phyloP scores from a whole-genome alignment of 345 rosid species.

The Euphorbia tirucalli region DNA sequence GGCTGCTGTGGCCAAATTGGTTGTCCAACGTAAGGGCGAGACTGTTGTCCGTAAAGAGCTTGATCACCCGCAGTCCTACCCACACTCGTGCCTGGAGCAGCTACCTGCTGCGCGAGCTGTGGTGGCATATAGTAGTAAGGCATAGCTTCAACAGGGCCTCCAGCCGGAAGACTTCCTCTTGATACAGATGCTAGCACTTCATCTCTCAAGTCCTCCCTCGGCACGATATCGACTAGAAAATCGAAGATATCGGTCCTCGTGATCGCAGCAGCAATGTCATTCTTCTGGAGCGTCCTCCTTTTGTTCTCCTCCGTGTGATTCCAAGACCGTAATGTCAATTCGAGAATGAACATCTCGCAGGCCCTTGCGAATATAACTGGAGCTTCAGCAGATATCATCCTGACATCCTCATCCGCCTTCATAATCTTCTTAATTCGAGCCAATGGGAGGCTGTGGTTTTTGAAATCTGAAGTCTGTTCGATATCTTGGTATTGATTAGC shows the following conservation, averaged over 20 bases:
- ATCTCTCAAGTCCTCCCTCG: conserved; percentile 39
- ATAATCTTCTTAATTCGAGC: conserved; percentile 45
- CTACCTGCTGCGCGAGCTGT: no score
- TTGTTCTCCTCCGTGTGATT: conserved; percentile 46
- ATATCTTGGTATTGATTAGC: conserved; percentile 35
- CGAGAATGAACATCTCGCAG: conserved; percentile 44
- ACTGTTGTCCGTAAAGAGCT: conserved; percentile 29
- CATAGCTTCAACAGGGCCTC: conserved; percentile 29
- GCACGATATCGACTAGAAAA: conserved; percentile 41
- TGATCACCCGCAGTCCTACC: conserved; percentile 27
- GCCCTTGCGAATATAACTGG: conserved; percentile 42
- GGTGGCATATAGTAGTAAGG: conserved; percentile 33
- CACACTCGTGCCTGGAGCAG: conserved; percentile 17
- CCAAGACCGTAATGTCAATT: conserved; percentile 41
- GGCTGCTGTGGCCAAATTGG: conserved; percentile 36
- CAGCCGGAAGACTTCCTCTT: conserved; percentile 29
- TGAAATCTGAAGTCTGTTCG: conserved; percentile 35
- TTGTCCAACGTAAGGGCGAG: conserved; percentile 24
- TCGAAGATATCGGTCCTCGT: conserved; percentile 42
- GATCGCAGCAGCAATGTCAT: conserved; percentile 40
- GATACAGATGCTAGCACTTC: conserved; percentile 30
- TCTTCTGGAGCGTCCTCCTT: conserved; percentile 43
- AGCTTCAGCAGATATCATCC: conserved; percentile 46
- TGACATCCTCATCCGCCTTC: conserved; percentile 45
- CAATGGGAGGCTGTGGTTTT: conserved; percentile 41